phyloP scores from a whole-genome alignment of 1,284 basidiomycete species.

The Marasmius tenuissimus region DNA sequence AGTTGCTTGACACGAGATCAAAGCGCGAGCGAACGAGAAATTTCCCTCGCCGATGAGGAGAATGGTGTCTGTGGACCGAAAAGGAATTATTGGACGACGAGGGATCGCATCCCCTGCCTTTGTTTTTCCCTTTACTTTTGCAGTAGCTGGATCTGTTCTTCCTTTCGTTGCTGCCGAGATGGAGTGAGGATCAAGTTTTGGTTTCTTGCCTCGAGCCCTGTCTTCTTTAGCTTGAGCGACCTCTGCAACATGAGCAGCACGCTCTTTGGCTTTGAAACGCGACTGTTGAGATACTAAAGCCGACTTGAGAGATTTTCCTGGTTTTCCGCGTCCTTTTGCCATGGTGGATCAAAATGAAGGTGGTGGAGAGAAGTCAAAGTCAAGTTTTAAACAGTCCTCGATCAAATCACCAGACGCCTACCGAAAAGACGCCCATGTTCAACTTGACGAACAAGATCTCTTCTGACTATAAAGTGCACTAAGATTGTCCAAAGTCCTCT shows the following conservation, averaged over 20 bases:
- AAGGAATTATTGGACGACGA: constrained; percentile 65
- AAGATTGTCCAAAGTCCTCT: too few relatives aligned
- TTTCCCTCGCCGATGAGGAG: constrained; percentile 95
- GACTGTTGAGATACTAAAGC: constrained; percentile 2
- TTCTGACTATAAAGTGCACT: too few relatives aligned
- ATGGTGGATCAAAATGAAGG: background rate
- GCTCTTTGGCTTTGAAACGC: background rate
- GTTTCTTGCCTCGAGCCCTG: background rate
- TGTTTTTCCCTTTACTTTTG: background rate
- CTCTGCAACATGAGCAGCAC: background rate
- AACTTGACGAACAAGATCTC: too few relatives aligned
- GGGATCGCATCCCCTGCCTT: constrained; percentile 2
- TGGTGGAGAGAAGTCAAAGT: background rate
- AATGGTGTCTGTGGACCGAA: constrained; percentile 73
- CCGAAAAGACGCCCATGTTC: background rate
- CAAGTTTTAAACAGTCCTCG: background rate
- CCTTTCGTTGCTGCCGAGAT: background rate
- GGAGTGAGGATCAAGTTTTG: background rate
- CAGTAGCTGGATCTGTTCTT: background rate
- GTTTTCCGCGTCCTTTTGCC: constrained; percentile 1
- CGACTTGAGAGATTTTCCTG: background rate
- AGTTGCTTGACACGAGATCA: constrained; percentile 41
- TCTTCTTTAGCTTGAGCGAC: background rate
- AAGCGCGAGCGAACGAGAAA: constrained; percentile 87
- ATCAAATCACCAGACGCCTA: background rate